Base-by-base conservation (phyloP, 2,329 filamentous ascomycete genomes). In the Allantophomopsis cytisporea region DNA sequence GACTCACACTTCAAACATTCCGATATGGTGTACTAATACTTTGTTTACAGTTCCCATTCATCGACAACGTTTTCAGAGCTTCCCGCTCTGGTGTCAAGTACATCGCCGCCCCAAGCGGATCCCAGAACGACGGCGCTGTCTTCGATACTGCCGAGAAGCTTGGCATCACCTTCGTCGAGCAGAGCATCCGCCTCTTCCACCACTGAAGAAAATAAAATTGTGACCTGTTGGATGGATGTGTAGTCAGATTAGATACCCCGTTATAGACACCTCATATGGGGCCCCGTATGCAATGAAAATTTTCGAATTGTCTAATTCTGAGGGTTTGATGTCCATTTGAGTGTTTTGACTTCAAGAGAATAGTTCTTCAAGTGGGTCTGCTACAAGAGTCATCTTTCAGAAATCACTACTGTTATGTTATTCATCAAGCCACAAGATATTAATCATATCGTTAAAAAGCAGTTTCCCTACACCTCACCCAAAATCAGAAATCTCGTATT, bases 1-100 rank as follows among this genome's bases (percentile, higher is more conserved):
- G 5, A 17, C 6, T 31, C 10, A 39, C 23, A 30, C 31, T 30
- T 28, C 23, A 28, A 8, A 8, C 23, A 12, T 32, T 36, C 17
- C 28, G 8, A 12, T 28, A 12, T 12, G 23, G 10, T 5, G 23
- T 7, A 37, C 31, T 30, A 39, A 37, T 44, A 47, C 40, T 34
- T 40, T 21, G 30, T 28, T 17, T n/a, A 7, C 43, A 86, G 83
- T 98, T 98, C 76, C 91, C 91, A 50, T 98, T 98, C 65, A 85
- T 86, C 55, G 91, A 98, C 69, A 98, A 98, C 54, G 83, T 98
- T 48, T 95, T 93, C 76, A 79, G 91, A 49, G 84, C 87, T 38
- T 78, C 76, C 45, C 75, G 86, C 53, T 94, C 86, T 16, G 91
- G 91, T 37, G 87, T 77, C 56, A 96, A 94, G 69, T 98, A 94